These are phyloP conservation scores for Jackrogersella multiformis DNA, from an alignment of 495 filamentous ascomycete species.

Conservation along the genomic window DNA sequence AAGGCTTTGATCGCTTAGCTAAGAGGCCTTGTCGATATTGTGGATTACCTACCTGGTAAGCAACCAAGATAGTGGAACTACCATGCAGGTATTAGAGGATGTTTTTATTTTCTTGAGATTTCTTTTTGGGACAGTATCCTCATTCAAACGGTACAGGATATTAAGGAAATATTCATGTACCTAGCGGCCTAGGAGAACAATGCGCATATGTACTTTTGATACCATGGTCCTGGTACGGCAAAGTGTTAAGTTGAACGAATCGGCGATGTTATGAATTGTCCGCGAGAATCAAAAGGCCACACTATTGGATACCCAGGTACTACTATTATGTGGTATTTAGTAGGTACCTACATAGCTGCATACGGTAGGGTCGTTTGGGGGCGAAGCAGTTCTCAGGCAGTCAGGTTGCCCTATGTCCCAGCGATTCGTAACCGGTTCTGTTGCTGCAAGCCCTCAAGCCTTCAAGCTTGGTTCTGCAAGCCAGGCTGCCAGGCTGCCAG, in stretches of 20 bases:
- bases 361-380: background rate
- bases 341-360: too few relatives aligned
- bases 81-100: background rate
- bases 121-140: background rate
- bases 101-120: too few relatives aligned
- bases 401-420: constrained; percentile 13
- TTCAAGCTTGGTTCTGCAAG: constrained; percentile 13
- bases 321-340: too few relatives aligned
- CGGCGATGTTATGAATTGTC: background rate
- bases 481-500: too few relatives aligned
- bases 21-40: background rate
- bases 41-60: background rate
- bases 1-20: background rate
- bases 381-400: background rate
- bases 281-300: constrained; percentile 14
- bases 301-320: constrained; percentile 21
- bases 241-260: constrained; percentile 22
- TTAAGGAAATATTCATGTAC: constrained; percentile 2
- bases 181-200: background rate
- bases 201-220: background rate
- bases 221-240: background rate
- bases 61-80: background rate
- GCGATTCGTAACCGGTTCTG: constrained; percentile 20
- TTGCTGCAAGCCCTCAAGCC: too few relatives aligned
- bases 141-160: background rate